Percentiles rank a stretch among this genome's conserved stretches.
Conservation (phyloP, 345 rosid genomes). For the Populus euphratica region DNA sequence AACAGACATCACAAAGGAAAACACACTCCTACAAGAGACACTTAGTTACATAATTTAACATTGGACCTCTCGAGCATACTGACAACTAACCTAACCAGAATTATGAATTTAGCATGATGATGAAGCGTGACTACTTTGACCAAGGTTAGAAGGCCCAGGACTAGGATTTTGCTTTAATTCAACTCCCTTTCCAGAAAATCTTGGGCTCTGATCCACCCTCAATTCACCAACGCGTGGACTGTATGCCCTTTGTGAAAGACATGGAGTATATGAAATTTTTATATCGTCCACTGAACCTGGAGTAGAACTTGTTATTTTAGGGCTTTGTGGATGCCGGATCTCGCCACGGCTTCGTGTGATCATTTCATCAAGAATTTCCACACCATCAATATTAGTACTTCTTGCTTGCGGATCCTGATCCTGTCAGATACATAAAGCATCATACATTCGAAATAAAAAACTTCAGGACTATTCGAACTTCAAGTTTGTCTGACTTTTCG, state of each 20-base stretch:
- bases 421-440: constrained; percentile 28
- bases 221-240: constrained; percentile 40
- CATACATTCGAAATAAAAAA: constrained; percentile 9
- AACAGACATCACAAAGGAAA: constrained; percentile 13
- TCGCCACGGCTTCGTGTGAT: constrained; percentile 86
- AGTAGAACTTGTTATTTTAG: constrained; percentile 50
- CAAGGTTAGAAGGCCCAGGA: constrained; percentile 51
- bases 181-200: constrained; percentile 25
- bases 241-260: constrained; percentile 28
- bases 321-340: constrained; percentile 61
- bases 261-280: constrained; percentile 43
- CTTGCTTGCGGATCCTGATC: constrained; percentile 42
- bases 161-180: constrained; percentile 40
- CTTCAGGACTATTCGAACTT: not conserved
- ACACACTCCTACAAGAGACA: constrained; percentile 6
- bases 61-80: constrained; percentile 49
- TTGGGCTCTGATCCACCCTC: constrained; percentile 27
- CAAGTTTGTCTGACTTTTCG: too few species aligned
- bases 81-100: constrained; percentile 23
- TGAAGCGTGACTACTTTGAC: constrained; percentile 31
- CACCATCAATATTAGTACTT: constrained; percentile 31
- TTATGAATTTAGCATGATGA: constrained; percentile 26
- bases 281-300: constrained; percentile 35
- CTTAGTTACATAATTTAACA: constrained; percentile 14
- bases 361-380: constrained; percentile 75